Conservation (phyloP, 2,329 filamentous ascomycete genomes). For the Hymenoscyphus albidus region DNA sequence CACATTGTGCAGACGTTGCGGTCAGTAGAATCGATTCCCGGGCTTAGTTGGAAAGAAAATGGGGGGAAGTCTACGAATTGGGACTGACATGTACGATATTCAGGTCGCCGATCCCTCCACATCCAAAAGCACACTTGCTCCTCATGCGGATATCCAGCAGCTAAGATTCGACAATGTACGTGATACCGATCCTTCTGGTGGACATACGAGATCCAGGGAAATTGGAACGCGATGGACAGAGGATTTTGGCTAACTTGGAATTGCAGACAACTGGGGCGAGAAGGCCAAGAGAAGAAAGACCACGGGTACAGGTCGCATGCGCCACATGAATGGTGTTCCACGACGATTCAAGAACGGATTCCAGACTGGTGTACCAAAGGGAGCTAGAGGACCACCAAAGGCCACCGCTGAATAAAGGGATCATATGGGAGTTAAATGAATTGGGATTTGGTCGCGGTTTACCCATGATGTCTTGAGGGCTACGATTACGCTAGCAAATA, state of each 20-base stretch:
- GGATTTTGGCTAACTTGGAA: conserved; percentile 63
- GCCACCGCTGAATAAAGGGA: conserved; percentile 35
- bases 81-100: conserved; percentile 26
- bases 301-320: conserved; percentile 92
- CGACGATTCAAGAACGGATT: conserved; percentile 98
- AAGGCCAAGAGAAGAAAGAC: conserved; percentile 99
- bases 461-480: conserved; percentile 31
- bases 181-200: conserved; percentile 34
- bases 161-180: conserved; percentile 99
- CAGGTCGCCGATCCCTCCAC: conserved; percentile 95
- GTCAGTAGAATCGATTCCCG: conserved; percentile 29
- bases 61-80: conserved; percentile 6
- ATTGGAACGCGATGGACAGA: conserved; percentile 62
- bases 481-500: conserved; percentile 35
- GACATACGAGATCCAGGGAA: conserved; percentile 47
- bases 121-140: conserved; percentile 99
- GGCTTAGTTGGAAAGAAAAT: conserved; percentile 26
- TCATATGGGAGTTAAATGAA: conserved; percentile 35
- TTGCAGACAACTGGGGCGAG: conserved; percentile 98
- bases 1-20: conserved; percentile 37
- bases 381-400: conserved; percentile 61
- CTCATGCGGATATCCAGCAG: conserved; percentile 91
- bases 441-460: conserved; percentile 35
- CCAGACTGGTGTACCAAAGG: conserved; percentile 84
- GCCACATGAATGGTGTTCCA: conserved; percentile 87